These are phyloP conservation scores for Paraleonurus japonicus DNA, from an alignment of 257 asterid genomes.

Conservation along the genomic window DNA sequence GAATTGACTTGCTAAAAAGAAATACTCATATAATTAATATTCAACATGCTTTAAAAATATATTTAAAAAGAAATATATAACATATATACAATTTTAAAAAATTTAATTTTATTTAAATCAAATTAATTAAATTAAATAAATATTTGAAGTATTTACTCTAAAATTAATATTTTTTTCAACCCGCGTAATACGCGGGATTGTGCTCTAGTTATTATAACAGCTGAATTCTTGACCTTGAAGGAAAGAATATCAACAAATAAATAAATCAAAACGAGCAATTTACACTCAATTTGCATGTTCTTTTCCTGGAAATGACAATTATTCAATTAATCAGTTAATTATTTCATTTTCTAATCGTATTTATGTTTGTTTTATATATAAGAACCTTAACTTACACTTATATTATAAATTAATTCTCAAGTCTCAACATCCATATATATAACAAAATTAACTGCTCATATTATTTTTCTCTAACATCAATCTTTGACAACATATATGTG, in stretches of 20 bases:
- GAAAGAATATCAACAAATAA: conserved; percentile 8
- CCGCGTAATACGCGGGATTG: too few relatives aligned
- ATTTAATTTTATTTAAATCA: too few relatives aligned
- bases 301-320: conserved; percentile 11
- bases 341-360: neutral
- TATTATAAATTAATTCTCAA: neutral
- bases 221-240: conserved; percentile 14
- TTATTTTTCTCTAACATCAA: neutral
- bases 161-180: too few relatives aligned
- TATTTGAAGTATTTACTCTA: too few relatives aligned
- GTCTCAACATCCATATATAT: neutral
- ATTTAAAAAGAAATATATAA: too few relatives aligned
- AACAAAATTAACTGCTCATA: neutral
- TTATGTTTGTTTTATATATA: neutral
- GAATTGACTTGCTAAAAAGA: too few relatives aligned
- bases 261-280: neutral
- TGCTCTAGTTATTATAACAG: neutral
- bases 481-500: neutral
- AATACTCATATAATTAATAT: too few relatives aligned
- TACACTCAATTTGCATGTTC: conserved; percentile 35
- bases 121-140: too few relatives aligned
- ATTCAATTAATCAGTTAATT: neutral
- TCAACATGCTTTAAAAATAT: too few relatives aligned
- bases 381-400: neutral
- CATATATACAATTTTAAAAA: too few relatives aligned